Base-by-base conservation (phyloP, 805 yeast species). In the Kodamaea nitidulidarum region DNA sequence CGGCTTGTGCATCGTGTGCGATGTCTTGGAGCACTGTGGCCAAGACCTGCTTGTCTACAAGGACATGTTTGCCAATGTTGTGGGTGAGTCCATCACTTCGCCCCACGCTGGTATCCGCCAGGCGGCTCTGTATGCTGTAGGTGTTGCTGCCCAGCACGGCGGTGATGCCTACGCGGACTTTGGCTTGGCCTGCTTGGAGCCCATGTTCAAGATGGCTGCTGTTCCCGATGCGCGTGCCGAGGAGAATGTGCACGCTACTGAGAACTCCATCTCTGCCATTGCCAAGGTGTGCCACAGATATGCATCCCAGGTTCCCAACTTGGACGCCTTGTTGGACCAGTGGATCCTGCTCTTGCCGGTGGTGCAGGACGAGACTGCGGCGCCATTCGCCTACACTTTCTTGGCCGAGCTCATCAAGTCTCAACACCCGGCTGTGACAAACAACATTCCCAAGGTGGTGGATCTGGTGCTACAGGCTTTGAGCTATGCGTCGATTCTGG, bases 271-370 rank as follows among this genome's bases (percentile, higher is more conserved):
- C 42, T 76, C 86, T 3, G 78, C 97, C 1, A 81, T 93, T 47
- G 91, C 97, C 25, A 87, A 87, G 58, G 77, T 91, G 7, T 71
- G 90, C 44, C 84, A 81, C 45, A 63, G 78, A 11, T 80, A 72
- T 50, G 80, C 82, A n/a, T 51, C 71, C 4, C 45, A 65, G 3
- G 68, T 86, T 36, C 81, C 88, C 21, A 76, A 80, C 54, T 63
- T 79, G 41, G 78, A 83, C 46, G 69, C 74, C 17, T 75, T 85
- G 17, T 66, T 86, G 35, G 74, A 71, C 21, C 82, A 75, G 44
- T 93, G 98, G 98, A 67, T 93, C 38, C 73, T 74, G 45, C 73
- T 87, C 8, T 75, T 93, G 48, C 98, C 98, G 15, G 75, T 91
- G 30, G 62, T 80, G 15, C 84, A 79, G 50, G 97, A 93, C 58